A percentile compares a stretch with the other conserved stretches of the same genome.
Evolutionary conservation across 371 early-diverging fungal species (phyloP).

Genomic region (Entomophthora muscae): DNA sequence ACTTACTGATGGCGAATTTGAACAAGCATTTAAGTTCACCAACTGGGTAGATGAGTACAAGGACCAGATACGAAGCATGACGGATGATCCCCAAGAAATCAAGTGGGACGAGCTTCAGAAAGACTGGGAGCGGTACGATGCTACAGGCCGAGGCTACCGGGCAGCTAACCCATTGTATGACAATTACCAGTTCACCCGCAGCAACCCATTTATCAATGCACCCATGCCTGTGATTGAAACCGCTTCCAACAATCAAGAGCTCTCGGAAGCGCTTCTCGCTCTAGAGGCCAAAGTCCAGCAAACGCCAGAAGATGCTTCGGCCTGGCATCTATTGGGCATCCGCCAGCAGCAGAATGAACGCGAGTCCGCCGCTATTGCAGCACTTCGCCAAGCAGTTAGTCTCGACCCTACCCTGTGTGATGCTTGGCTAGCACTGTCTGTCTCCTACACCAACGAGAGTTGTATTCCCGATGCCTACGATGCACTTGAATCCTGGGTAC

Average conservation of each 20-base stretch:
- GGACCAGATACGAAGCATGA: slow-evolving; percentile 44
- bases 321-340: slow-evolving; percentile 77
- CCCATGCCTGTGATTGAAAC: slow-evolving; percentile 22
- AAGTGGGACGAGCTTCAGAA: slow-evolving; percentile 63
- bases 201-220: slow-evolving; percentile 53
- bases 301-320: slow-evolving; percentile 51
- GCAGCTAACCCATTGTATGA: slow-evolving; percentile 45
- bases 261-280: slow-evolving; percentile 74
- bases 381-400: slow-evolving; percentile 57
- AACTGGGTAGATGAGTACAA: slow-evolving; percentile 59
- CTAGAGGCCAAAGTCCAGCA: slow-evolving; percentile 82
- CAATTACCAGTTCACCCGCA: slow-evolving; percentile 51
- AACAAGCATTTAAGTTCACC: slow-evolving; percentile 23
- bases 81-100: slow-evolving; percentile 36
- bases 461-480: slow-evolving; percentile 64
- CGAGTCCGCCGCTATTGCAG: slow-evolving; percentile 77
- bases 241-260: slow-evolving; percentile 26
- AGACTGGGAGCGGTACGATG: slow-evolving; percentile 49
- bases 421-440: slow-evolving; percentile 73
- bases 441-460: slow-evolving; percentile 86
- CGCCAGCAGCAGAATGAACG: slow-evolving; percentile 92
- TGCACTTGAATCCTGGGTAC: slow-evolving; percentile 74
- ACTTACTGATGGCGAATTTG: slow-evolving; percentile 16
- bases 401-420: slow-evolving; percentile 51
- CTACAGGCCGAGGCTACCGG: slow-evolving; percentile 29